Percentiles rank a stretch among this genome's conserved stretches.
Conservation (phyloP, 1,284 basidiomycete species). For the Tylopilus orsonianus region DNA sequence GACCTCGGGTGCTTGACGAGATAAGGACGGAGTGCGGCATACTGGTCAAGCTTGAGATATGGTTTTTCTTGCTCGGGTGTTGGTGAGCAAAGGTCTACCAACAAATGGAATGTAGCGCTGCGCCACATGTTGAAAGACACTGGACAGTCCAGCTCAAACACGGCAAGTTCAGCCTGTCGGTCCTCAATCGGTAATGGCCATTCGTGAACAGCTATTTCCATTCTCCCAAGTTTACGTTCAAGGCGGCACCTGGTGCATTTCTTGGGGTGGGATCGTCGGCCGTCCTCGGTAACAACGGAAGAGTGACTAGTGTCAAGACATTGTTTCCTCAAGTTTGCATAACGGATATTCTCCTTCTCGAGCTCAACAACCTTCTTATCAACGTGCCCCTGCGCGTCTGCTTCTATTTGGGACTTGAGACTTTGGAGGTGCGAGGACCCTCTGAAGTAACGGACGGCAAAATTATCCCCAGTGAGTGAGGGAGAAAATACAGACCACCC, state of each 20-base stretch:
- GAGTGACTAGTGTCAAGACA: conserved; percentile 6
- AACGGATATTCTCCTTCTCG: conserved; percentile 10
- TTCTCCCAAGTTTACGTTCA: conserved; percentile 11
- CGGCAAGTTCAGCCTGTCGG: conserved; percentile 28
- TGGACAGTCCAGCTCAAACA: conserved; percentile 50
- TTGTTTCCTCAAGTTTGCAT: conserved; percentile 18
- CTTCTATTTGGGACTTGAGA: conserved; percentile 34
- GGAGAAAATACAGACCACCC: conserved; percentile 25
- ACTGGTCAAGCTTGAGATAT: conserved; percentile 16
- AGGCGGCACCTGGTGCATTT: conserved; percentile 37
- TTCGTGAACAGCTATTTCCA: conserved; percentile 44
- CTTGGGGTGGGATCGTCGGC: not conserved
- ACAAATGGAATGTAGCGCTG: conserved; percentile 38
- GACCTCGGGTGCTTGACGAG: conserved; percentile 15
- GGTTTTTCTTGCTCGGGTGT: not conserved
- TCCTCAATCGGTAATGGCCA: conserved; percentile 46
- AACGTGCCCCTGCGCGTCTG: conserved; percentile 20
- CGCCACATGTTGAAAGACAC: conserved; percentile 44
- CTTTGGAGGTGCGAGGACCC: conserved; percentile 16
- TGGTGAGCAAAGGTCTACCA: conserved; percentile 34
- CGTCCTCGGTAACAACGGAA: not conserved
- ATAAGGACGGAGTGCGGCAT: conserved; percentile 13
- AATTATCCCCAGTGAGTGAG: conserved; percentile 5
- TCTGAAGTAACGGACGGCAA: conserved; percentile 36
- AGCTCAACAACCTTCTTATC: conserved; percentile 30